Evolutionary conservation across 1,284 basidiomycete species (phyloP), one percentile per base, ranked within the genome.

Genomic region (Blastosporella zonata): DNA sequence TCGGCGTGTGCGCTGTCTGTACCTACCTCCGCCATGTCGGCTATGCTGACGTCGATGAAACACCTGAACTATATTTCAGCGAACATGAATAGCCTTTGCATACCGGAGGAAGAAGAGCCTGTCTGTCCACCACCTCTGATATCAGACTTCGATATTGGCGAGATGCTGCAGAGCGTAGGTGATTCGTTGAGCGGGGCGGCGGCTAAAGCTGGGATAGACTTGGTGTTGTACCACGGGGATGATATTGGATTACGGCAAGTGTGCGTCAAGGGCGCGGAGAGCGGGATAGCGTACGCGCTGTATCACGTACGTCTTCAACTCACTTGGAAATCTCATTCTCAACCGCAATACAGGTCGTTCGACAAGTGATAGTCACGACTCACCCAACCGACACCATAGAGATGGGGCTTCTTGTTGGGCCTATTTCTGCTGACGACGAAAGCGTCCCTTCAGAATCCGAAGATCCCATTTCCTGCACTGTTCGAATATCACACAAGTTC

Each of bases 1-100:
- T 86, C 92, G 2, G 87, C 89, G 22, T 94, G 90, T 64, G 80
- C 91, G 0, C 68, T 95, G 13, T 85, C 90, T 28, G 78, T 95
- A 40, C 93, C 93, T 2, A 89, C 88, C 0, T 81, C 92, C 1
- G 90, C 86, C 52, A 76, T 96, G 64, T 87, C 89, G n/a, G 89
- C 90, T 18, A 77, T 96, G 63, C 80, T 95, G 62, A 90, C 90
- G 3, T 81, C 86, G 23, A 90, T 95, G 88, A 90, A 91, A 68
- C 89, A 87, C 55, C 78, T 96, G 54, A 95, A 94, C 64, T 95
- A 90, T 62, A 80, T 95, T 58, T 89, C 89, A 1, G 88, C 89
- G 10, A 89, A 94, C 63, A 82, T 89, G 78, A 58, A 69, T 10
- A 64, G 73, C 8, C 72, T 84, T 55, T 73, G 69, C 48, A 29